phyloP scores from a whole-genome alignment of 2,329 filamentous ascomycete species.

The Diaporthe sp. region DNA sequence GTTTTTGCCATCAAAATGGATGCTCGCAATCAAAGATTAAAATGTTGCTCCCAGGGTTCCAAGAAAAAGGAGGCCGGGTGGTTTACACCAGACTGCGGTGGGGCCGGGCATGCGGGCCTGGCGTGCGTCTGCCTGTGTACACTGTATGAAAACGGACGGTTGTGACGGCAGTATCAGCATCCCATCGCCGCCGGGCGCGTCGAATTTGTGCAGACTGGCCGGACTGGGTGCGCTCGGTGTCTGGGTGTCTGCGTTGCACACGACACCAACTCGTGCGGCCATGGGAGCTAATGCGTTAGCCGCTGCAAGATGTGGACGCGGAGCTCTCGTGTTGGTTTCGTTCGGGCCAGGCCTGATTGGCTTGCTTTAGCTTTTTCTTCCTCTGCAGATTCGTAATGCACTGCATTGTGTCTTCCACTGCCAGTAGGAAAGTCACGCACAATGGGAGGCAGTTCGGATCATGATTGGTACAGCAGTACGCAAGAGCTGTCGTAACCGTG shows the following conservation, averaged over 20 bases:
- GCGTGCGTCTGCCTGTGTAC: constrained; percentile 1
- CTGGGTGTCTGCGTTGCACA: constrained; percentile 9
- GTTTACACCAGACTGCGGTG: constrained; percentile 35
- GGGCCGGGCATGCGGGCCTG: constrained; percentile 29
- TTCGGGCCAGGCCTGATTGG: constrained; percentile 25
- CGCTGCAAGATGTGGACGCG: constrained; percentile 14
- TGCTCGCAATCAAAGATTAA: constrained; percentile 24
- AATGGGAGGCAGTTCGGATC: neutral
- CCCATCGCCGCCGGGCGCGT: constrained; percentile 13
- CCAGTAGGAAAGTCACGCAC: constrained; percentile 1
- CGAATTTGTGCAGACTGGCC: constrained; percentile 26
- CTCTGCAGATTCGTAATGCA: constrained; percentile 21
- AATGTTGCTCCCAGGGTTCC: constrained; percentile 1
- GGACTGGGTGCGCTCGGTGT: neutral
- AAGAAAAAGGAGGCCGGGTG: constrained; percentile 30
- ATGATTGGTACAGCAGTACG: constrained; percentile 16
- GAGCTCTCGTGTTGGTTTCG: constrained; percentile 28
- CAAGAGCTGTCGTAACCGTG: constrained; percentile 21
- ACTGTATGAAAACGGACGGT: constrained; percentile 21
- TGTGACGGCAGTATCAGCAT: constrained; percentile 13
- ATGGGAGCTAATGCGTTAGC: constrained; percentile 22
- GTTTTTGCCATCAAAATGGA: constrained; percentile 21
- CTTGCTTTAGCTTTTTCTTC: constrained; percentile 23
- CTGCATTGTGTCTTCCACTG: constrained; percentile 2
- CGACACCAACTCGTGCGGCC: constrained; percentile 25